phyloP scores from a whole-genome alignment of 2,329 filamentous ascomycete species.

The Penicillium polonicum region DNA sequence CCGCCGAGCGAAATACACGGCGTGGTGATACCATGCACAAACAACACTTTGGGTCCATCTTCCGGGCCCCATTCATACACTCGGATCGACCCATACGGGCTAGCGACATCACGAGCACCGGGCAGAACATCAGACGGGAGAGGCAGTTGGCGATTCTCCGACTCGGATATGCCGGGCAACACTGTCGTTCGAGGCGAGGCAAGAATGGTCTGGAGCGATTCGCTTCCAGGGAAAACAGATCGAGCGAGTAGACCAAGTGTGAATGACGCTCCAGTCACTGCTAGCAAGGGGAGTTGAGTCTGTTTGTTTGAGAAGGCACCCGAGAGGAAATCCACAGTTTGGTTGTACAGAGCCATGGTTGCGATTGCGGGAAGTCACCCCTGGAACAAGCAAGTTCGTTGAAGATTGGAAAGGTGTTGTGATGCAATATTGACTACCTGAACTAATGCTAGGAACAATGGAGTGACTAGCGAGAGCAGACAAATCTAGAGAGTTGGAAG shows the following conservation, averaged over 20 bases:
- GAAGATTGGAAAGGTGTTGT: too few species aligned
- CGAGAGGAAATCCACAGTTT: slow-evolving; percentile 36
- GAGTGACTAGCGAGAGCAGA: background rate
- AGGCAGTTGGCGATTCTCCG: slow-evolving; percentile 46
- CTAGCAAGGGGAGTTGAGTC: slow-evolving; percentile 34
- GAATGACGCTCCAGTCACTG: slow-evolving; percentile 38
- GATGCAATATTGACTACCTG: background rate
- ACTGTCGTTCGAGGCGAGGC: slow-evolving; percentile 39
- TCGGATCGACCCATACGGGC: slow-evolving; percentile 64
- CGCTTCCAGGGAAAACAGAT: slow-evolving; percentile 24
- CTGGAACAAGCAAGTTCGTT: background rate
- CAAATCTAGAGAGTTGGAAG: background rate
- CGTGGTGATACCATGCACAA: slow-evolving; percentile 80
- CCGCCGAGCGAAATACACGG: slow-evolving; percentile 68
- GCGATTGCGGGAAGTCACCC: slow-evolving; percentile 1
- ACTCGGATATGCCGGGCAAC: slow-evolving; percentile 34
- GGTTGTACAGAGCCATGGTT: slow-evolving; percentile 37
- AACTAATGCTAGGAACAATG: too few species aligned
- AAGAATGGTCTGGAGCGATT: slow-evolving; percentile 23
- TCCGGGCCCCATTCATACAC: slow-evolving; percentile 81
- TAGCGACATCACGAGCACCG: slow-evolving; percentile 61
- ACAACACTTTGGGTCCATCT: slow-evolving; percentile 67
- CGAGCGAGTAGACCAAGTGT: slow-evolving; percentile 35
- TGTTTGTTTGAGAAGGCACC: slow-evolving; percentile 32
- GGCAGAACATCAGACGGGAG: slow-evolving; percentile 68